Base-by-base conservation (phyloP, 305 asterid genomes). In the Rubia tinctorum region DNA sequence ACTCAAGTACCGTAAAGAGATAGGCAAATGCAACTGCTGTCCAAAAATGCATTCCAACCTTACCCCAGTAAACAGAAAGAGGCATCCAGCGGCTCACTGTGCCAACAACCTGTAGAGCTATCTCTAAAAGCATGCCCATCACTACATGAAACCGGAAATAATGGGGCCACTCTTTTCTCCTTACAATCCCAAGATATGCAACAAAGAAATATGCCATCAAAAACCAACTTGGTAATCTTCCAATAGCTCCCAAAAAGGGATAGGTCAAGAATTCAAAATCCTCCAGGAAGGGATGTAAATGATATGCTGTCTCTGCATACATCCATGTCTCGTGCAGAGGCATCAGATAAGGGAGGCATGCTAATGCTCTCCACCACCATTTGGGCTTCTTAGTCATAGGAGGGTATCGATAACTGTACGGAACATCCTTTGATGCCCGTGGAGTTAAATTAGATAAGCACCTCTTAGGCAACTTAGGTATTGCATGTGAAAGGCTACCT, bases 161-260 rank as follows among this genome's bases (percentile, higher is more conserved):
- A 80, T 93, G 96, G 6, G 97, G 98, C 95, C 96, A 93, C 74
- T 91, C 96, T 66, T 89, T 93, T 64, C 90, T 80, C 82, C 96
- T 91, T 69, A 89, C 97, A 0, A 92, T 59, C 56, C 92, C 95
- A 42, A 91, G 91, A 79, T 91, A 93, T 11, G 93, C 91, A 51
- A 85, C 80, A 49, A 88, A 85, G 85, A 88, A 86, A 66, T 93
- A 93, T 2, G 96, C 97, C 88, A 89, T 87, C 23, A 88, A 82
- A 79, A 86, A 90, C 98, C 97, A 90, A 68, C 89, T 77, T 0
- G 98, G 98, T 34, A 93, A 62, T 63, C 86, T 88, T 72, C 88
- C 92, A n/a, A 91, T 30, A 7, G 90, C 78, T 71, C 85, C 75
- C 76, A 91, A 43, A 78, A 91, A 90, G 6, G 96, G 96, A 47